Base-by-base conservation (phyloP, 306 rosid genomes). In the Clitoria ternatea region DNA sequence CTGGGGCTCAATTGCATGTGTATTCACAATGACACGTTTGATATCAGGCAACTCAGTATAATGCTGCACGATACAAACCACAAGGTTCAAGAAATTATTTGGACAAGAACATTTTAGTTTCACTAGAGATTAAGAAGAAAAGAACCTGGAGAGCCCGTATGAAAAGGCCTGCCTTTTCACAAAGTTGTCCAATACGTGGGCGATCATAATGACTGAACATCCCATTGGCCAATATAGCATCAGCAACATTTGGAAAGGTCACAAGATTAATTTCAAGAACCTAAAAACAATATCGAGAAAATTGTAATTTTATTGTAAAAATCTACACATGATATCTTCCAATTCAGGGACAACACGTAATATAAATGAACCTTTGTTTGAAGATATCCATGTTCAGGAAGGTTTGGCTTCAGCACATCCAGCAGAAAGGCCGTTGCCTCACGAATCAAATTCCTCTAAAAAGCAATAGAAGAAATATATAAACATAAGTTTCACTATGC, bases 1-100 rank as follows among this genome's bases (percentile, higher is more conserved):
- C 97, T 88, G 98, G 10, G 98, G 98, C 76, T 90, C 98, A 66
- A 92, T 92, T 54, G 92, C 96, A 88, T 92, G 98, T 15, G 98
- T 90, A 74, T 92, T 92, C 77, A 90, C 96, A 77, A 92, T 92
- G 54, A 60, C 86, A 27, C 97, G 91, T 72, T 89, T 89, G 67
- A 92, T 84, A 80, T 92, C 96, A 7, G 96, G 98, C 82, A 92
- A 83, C 90, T 89, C 96, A 2, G 83, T 18, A 69, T 87, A 87
- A 80, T 86, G 96, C 98, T 83, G 90, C 85, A 85, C 45, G 73
- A 69, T 50, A 79, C 57, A 80, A 52, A 42, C 37, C 37, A 42
- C n/a, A 61, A 65, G 9, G 49, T 61, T 27, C 11, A 62, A 66
- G 29, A 50, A 26, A 44, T 17, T n/a, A 50, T 70, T 32, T 48